These are phyloP conservation scores for Aspergillus arachidicola DNA, from an alignment of 2,329 filamentous ascomycete species.

Conservation along the genomic window DNA sequence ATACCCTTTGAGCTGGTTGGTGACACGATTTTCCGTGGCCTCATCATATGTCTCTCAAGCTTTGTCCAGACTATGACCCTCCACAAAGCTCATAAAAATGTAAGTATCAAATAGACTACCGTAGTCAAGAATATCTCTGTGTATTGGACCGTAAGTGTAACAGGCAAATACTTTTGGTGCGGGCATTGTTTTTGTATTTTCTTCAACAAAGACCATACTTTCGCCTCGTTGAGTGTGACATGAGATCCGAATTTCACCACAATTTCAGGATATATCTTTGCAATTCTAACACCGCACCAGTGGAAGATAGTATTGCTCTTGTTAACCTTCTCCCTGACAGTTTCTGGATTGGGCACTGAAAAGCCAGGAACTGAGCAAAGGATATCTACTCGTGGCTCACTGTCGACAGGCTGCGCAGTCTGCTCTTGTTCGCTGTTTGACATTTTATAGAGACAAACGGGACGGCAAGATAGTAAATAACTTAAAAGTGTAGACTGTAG, in stretches of 20 bases:
- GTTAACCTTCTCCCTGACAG: not conserved
- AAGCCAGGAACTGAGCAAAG: not conserved
- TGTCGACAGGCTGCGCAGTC: not conserved
- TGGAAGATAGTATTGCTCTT: constrained; percentile 11
- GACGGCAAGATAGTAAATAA: no score
- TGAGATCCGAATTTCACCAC: constrained; percentile 23
- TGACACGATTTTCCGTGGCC: constrained; percentile 8
- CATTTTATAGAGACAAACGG: no score
- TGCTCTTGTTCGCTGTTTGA: not conserved
- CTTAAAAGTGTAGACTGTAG: no score
- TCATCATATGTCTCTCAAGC: constrained; percentile 15
- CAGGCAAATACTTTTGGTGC: constrained; percentile 19
- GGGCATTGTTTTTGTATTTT: constrained; percentile 18
- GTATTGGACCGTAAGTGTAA: constrained; percentile 21
- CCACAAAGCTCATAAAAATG: constrained; percentile 23
- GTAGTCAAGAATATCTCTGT: constrained; percentile 19
- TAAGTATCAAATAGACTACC: constrained; percentile 22
- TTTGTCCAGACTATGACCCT: constrained; percentile 16
- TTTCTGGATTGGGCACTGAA: not conserved
- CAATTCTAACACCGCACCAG: constrained; percentile 18
- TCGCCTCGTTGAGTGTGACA: constrained; percentile 18
- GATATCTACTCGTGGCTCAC: not conserved
- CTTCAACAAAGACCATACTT: constrained; percentile 20
- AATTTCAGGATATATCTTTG: constrained; percentile 20
- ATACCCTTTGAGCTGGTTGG: constrained; percentile 16